Base-by-base conservation (phyloP, 306 rosid species). In the Lotus japonicus region DNA sequence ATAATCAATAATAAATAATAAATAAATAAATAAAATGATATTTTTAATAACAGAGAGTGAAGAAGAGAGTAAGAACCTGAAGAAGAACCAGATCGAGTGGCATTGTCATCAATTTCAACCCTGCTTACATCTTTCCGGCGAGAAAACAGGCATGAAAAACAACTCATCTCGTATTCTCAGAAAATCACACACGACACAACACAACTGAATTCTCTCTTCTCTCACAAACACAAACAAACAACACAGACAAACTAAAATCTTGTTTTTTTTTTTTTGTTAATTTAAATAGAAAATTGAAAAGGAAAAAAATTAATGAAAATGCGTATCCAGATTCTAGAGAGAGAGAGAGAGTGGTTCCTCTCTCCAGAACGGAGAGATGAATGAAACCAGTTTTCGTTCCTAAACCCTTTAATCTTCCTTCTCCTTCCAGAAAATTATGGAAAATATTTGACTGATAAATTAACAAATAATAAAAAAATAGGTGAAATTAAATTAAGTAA, bases 81-180 rank as follows among this genome's bases (percentile, higher is more conserved):
- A 28, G 55, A 64, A 49, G 54, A 2, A 71, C 42, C 56, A 70
- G 82, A 78, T 78, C 78, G 82, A 71, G 78, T 3, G 11, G 68
- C 68, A 68, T 69, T 82, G 13, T 78, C 83, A 59, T 78, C 83
- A 59, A 82, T 58, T 70, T 82, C 69, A 8, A 82, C 70, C 50
- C 72, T 77, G 2, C 85, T 77, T 5, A 62, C 85, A 69, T 73
- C 85, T 59, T 75, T 69, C 18, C 80, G 67, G n/a, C 83, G 66
- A 73, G 67, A 61, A 73, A 23, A 28, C 41, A 74, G 9, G 76
- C 86, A 82, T 7, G 80, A 78, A 57, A 74, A 82, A 26, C 86
- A 82, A 41, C 80, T 65, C 86, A 82, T 82, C 46, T 42, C 58
- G 14, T 12, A 31, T 5, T 9, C 7, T 44, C 55, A 23, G 35